Base-by-base conservation (phyloP, 176 grass and related monocot genomes). In the Calamus simplicifolius region DNA sequence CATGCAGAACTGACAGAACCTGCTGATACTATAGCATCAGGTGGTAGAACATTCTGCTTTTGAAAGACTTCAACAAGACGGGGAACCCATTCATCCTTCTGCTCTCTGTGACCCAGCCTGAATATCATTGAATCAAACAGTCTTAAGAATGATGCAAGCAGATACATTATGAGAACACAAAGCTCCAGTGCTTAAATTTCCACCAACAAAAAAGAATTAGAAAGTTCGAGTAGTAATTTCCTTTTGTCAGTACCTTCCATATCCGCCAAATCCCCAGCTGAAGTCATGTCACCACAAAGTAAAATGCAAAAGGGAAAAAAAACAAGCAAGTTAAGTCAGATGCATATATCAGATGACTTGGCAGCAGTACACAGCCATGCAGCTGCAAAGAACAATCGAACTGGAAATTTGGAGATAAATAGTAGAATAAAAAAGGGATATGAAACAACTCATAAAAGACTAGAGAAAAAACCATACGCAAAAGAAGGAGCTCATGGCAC, bases 231-330 rank as follows among this genome's bases (percentile, higher is more conserved):
- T 5, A 12, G 5, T 7, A 15, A 13, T 54, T 54, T 2, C 30
- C 19, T 27, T 7, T 16, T 4, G 2, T 61, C 7, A 30, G 63
- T 75, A 88, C 93, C 93, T 91, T 88, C 93, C 93, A 70, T 98
- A 98, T 77, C 93, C 93, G 53, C 93, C 93, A 80, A 73, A 88
- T 12, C 93, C 93, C 93, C 93, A 98, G 76, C 93, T 98, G 56
- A 25, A 70, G 18, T 61, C 35, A 43, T 2, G 10, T 10, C 35
- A 43, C 12, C 35, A 43, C 1, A 43, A 43, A 43, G 35, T 2
- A 27, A 70, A 85, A 76, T 53, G 61, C 54, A 43, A n/a, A 27
- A 60, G 30, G 5, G 28, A 15, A 18, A 61, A 61, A 69, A 52
- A 61, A 12, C 69, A 58, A 27, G 21, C 35, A 60, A 62, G 35